Conservation (phyloP, 768 basidiomycete species). For the Crepidotus variabilis region DNA sequence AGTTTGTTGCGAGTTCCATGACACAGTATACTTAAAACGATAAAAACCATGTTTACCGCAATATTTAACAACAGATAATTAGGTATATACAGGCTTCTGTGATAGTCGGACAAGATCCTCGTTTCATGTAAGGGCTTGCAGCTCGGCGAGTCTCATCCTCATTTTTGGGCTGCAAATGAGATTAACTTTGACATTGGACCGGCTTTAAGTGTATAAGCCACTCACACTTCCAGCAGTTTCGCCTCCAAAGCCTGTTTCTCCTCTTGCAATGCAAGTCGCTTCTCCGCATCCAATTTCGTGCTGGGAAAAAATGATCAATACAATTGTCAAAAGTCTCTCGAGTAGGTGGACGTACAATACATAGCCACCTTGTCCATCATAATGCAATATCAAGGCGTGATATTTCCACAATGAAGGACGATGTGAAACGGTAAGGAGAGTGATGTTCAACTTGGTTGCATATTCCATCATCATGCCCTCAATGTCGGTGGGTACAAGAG, state of each 20-base stretch:
- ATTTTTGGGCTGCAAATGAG: conserved; percentile 67
- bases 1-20: background rate
- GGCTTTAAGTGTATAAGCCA: conserved; percentile 9
- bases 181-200: conserved; percentile 1
- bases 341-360: conserved; percentile 66
- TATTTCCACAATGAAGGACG: conserved; percentile 93
- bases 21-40: background rate
- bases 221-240: conserved; percentile 84
- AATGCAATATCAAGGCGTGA: conserved; percentile 84
- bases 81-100: background rate
- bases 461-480: conserved; percentile 95
- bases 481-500: conserved; percentile 87
- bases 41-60: no score
- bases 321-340: conserved; percentile 1
- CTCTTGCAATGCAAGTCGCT: conserved; percentile 85
- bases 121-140: conserved; percentile 33
- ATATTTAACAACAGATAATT: background rate
- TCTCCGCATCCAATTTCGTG: conserved; percentile 86
- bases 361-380: conserved; percentile 93
- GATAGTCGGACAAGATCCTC: background rate
- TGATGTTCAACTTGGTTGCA: conserved; percentile 84
- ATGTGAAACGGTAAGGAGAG: conserved; percentile 92
- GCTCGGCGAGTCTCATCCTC: conserved; percentile 67
- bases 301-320: conserved; percentile 32
- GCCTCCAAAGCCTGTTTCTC: conserved; percentile 89